Base-by-base conservation (phyloP, 176 grass and related monocot genomes). In the Coix lacrymajobi region DNA sequence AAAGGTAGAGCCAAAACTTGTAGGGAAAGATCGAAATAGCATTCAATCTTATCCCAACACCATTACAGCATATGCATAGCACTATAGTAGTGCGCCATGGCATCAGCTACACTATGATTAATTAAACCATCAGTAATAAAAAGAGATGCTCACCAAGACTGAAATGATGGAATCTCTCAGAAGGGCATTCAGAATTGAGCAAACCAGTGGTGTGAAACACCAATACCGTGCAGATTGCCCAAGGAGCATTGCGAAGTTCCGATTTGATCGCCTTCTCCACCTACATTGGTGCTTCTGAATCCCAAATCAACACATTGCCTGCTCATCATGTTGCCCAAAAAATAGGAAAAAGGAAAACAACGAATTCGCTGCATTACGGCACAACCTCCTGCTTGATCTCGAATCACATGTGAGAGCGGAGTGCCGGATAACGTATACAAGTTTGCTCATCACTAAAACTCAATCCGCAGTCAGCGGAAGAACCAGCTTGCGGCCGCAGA, bases 31-130 rank as follows among this genome's bases (percentile, higher is more conserved):
- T n/a, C 13, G 11, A 43, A 43, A 43, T 43, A 43, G n/a, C n/a
- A 19, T 43, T 43, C 40, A n/a, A 4, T 36, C 37, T 44, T 71
- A 1, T 19, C 17, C 37, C 6, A 38, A 38, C 8, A 38, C 8
- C 6, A 38, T 38, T 38, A 1, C 37, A 38, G 7, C 37, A 38
- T 38, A 7, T 38, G 37, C n/a, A n/a, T n/a, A n/a, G n/a, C n/a
- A 38, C 37, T 83, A 31, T 2, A 76, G 44, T 49, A 16, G 43
- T 49, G 6, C 2, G 15, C 8, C 14, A 14, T 10, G 41, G 16
- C 24, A 75, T 29, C 31, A 39, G n/a, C 24, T 76, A 84, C 60
- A 32, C 81, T 66, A 32, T 63, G 25, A 56, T 31, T 36, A 84
- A 76, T 84, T 4, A 76, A 54, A 12, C 24, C 46, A 76, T 76